Conservation (phyloP, 495 filamentous ascomycete genomes). For the Penicillium cataractarum region DNA sequence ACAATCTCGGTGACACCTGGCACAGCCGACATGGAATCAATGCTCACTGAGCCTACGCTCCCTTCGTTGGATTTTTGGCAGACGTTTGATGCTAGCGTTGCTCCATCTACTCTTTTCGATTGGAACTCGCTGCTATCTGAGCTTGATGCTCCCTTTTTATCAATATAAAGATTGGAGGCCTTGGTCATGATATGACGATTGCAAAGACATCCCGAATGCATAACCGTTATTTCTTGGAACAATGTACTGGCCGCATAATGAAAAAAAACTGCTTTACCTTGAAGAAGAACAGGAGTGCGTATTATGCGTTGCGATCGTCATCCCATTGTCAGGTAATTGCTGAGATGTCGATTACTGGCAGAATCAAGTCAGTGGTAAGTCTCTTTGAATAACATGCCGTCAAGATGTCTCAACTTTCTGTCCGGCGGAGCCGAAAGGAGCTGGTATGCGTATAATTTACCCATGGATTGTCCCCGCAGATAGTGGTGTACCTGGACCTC, state of each 20-base stretch:
- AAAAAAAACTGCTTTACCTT: no score
- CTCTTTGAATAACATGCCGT: not conserved
- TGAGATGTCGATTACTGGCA: not conserved
- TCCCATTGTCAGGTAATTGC: not conserved
- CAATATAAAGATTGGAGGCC: not conserved
- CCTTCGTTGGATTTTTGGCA: slow-evolving; percentile 28
- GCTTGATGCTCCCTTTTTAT: slow-evolving; percentile 26
- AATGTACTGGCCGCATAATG: no score
- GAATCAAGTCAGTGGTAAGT: no score
- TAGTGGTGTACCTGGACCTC: not conserved
- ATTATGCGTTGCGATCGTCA: not conserved
- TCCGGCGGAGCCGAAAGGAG: not conserved
- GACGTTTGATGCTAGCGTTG: slow-evolving; percentile 24
- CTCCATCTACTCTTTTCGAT: slow-evolving; percentile 18
- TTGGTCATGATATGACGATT: no score
- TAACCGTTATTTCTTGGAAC: no score
- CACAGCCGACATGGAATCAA: not conserved
- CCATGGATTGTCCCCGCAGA: not conserved
- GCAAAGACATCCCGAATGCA: no score
- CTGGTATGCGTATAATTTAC: not conserved
- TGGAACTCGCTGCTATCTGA: slow-evolving; percentile 30
- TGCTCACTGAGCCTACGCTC: slow-evolving; percentile 12
- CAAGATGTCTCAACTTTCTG: not conserved
- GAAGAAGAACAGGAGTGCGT: no score
- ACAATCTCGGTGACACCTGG: not conserved